Evolutionary conservation across 2,329 filamentous ascomycete genomes (phyloP).

Genomic region (Ceratocystis alfenasii): DNA sequence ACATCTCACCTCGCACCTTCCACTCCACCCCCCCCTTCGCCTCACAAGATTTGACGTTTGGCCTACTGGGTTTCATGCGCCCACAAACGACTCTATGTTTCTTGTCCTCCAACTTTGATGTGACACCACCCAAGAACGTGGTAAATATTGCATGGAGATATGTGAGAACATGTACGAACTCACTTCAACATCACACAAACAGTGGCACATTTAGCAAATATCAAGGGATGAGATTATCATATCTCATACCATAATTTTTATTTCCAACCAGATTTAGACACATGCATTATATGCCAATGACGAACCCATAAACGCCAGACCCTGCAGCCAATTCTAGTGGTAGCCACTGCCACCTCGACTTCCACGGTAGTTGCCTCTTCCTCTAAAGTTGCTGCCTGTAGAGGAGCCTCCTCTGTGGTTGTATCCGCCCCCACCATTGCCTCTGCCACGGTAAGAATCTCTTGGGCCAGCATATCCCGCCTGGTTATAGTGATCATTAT

Average conservation of each 20-base stretch:
- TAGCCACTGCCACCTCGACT: constrained; percentile 16
- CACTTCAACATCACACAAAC: neutral
- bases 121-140: neutral
- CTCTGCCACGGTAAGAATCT: constrained; percentile 14
- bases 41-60: neutral
- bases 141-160: neutral
- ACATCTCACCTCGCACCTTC: too few relatives aligned
- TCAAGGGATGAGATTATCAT: neutral
- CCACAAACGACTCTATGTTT: neutral
- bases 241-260: neutral
- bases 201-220: neutral
- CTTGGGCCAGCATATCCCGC: constrained; percentile 9
- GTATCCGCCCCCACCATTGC: constrained; percentile 14
- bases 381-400: constrained; percentile 11
- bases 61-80: neutral
- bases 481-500: constrained; percentile 11
- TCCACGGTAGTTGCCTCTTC: constrained; percentile 17
- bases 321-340: constrained; percentile 6
- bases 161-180: neutral
- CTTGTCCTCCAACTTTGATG: neutral
- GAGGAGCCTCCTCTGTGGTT: constrained; percentile 4
- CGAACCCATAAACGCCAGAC: neutral
- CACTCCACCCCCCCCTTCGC: too few relatives aligned
- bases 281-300: neutral
- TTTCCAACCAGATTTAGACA: neutral